phyloP scores from a whole-genome alignment of 140 eudicot species.

The Bidens hawaiensis region DNA sequence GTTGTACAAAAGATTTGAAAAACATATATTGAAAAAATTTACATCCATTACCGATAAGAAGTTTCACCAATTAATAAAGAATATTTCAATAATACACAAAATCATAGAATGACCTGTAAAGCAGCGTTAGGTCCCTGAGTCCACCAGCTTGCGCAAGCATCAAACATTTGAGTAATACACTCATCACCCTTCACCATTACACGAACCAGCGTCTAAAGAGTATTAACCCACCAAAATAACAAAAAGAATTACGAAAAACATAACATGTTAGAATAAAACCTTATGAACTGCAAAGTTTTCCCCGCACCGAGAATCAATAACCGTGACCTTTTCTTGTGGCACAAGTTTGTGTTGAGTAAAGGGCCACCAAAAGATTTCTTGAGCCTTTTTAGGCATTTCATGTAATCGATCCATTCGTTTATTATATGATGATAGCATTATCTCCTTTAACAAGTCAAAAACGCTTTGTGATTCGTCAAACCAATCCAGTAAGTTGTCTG shows the following conservation, averaged over 20 bases:
- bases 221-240: not conserved
- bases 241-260: constrained; percentile 4
- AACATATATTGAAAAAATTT: too few relatives aligned
- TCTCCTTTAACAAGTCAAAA: constrained; percentile 58
- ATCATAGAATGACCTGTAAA: constrained; percentile 79
- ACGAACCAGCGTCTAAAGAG: constrained; percentile 7
- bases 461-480: constrained; percentile 57
- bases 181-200: constrained; percentile 39
- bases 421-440: constrained; percentile 48
- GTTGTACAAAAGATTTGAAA: too few relatives aligned
- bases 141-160: constrained; percentile 99
- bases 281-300: constrained; percentile 90
- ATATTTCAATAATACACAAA: too few relatives aligned
- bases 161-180: constrained; percentile 69
- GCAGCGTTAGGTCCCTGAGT: constrained; percentile 91
- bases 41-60: too few relatives aligned
- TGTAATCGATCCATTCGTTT: constrained; percentile 56
- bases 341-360: constrained; percentile 97
- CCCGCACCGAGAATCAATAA: constrained; percentile 94
- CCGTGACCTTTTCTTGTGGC: constrained; percentile 74
- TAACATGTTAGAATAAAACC: constrained; percentile 34
- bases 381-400: constrained; percentile 77
- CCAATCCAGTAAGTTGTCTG: constrained; percentile 78
- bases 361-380: constrained; percentile 94
- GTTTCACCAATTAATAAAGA: too few relatives aligned